Evolutionary conservation across 139 green algal genomes (phyloP).

Genomic region (Closterium sp.): DNA sequence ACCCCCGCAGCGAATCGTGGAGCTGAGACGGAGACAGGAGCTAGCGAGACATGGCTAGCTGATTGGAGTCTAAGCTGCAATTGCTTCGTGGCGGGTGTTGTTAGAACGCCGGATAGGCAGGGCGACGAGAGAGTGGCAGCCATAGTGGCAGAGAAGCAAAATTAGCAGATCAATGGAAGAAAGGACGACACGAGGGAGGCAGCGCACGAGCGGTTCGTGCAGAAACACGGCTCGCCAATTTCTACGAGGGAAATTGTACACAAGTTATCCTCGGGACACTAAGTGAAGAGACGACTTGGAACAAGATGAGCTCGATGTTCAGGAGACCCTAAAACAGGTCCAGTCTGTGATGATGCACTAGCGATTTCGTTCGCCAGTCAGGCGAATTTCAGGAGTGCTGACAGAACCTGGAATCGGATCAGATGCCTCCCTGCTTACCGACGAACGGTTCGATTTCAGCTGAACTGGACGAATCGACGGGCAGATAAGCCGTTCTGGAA

Average conservation of each 20-base stretch:
- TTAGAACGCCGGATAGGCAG: not conserved
- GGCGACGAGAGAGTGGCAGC: not conserved
- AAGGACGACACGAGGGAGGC: not conserved
- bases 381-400: too few species aligned
- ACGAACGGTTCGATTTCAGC: not conserved
- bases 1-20: not conserved
- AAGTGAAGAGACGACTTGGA: too few species aligned
- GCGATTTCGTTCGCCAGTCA: too few species aligned
- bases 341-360: too few species aligned
- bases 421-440: not conserved
- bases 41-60: not conserved
- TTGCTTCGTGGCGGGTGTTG: not conserved
- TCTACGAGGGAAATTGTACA: too few species aligned
- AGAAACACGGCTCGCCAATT: too few species aligned
- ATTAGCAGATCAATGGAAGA: not conserved
- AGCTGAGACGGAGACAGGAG: not conserved
- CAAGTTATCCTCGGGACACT: too few species aligned
- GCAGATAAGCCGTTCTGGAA: not conserved
- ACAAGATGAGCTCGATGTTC: too few species aligned
- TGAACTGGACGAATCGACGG: not conserved
- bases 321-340: too few species aligned
- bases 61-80: not conserved
- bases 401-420: too few species aligned
- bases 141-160: not conserved
- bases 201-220: not conserved